Percentiles rank a stretch among this genome's conserved stretches.
Conservation (phyloP, 352 stramenopile genomes). For the Peronospora belbahrii region DNA sequence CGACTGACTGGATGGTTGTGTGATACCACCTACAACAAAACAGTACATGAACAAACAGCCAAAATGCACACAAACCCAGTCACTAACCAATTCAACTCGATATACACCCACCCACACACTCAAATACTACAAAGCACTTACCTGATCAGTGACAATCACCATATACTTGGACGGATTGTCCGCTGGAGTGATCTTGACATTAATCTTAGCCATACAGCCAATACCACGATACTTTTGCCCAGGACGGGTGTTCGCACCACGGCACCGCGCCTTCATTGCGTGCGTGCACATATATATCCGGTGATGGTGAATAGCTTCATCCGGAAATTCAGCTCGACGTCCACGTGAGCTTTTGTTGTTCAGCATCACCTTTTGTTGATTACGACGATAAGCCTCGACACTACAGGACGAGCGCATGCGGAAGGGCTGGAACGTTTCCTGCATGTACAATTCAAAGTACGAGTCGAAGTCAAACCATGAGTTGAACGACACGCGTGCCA, state of each 20-base stretch:
- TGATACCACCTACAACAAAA: slow-evolving; percentile 57
- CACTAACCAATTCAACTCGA: not conserved
- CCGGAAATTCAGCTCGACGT: slow-evolving; percentile 70
- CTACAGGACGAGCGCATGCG: slow-evolving; percentile 81
- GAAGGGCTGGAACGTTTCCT: slow-evolving; percentile 83
- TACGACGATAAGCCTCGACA: slow-evolving; percentile 73
- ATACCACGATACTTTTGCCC: slow-evolving; percentile 80
- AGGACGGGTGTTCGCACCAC: slow-evolving; percentile 61
- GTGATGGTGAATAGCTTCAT: slow-evolving; percentile 76
- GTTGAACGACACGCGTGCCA: slow-evolving; percentile 79
- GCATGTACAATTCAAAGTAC: slow-evolving; percentile 87
- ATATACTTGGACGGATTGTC: slow-evolving; percentile 82
- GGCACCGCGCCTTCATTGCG: slow-evolving; percentile 78
- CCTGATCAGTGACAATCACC: slow-evolving; percentile 83
- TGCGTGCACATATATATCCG: slow-evolving; percentile 88
- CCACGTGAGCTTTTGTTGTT: slow-evolving; percentile 83
- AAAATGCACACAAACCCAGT: no score
- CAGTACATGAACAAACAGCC: no score
- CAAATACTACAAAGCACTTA: slow-evolving; percentile 13
- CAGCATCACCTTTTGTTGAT: slow-evolving; percentile 84
- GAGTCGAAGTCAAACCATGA: slow-evolving; percentile 83
- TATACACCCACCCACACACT: no score
- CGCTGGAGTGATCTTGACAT: slow-evolving; percentile 79
- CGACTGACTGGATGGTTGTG: slow-evolving; percentile 81
- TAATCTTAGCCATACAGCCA: slow-evolving; percentile 82